Evolutionary conservation across 2,329 filamentous ascomycete species (phyloP).

Genomic region (Plenodomus biglobosus): DNA sequence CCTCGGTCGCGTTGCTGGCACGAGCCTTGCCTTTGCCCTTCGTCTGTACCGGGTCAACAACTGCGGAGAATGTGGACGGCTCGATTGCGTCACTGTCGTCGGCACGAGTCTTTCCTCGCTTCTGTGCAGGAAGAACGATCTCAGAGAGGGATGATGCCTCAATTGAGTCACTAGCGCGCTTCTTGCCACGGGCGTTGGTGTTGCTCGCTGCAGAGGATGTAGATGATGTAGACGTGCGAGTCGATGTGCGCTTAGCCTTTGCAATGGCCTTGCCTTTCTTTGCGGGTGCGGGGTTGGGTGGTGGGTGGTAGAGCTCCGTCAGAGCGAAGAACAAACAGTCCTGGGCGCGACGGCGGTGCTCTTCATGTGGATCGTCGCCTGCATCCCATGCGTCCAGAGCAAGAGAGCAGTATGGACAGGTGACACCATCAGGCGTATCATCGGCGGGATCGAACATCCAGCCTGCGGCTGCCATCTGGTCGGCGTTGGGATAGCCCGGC

Average conservation of each 20-base stretch:
- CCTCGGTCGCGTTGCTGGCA: background rate
- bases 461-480: slow-evolving; percentile 85
- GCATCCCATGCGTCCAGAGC: slow-evolving; percentile 94
- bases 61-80: background rate
- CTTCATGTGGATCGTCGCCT: slow-evolving; percentile 86
- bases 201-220: slow-evolving; percentile 15
- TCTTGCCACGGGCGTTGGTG: slow-evolving; percentile 17
- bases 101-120: slow-evolving; percentile 19
- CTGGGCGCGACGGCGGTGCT: slow-evolving; percentile 78
- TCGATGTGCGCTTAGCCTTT: slow-evolving; percentile 32
- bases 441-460: slow-evolving; percentile 89
- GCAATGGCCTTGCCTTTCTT: slow-evolving; percentile 27
- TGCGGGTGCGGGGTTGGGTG: slow-evolving; percentile 21
- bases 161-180: slow-evolving; percentile 19
- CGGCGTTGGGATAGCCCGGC: slow-evolving; percentile 43
- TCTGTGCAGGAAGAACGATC: background rate
- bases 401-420: slow-evolving; percentile 86
- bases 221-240: slow-evolving; percentile 17
- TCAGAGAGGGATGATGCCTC: slow-evolving; percentile 5
- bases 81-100: slow-evolving; percentile 16
- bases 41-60: background rate
- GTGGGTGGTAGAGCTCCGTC: slow-evolving; percentile 54
- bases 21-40: background rate
- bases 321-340: slow-evolving; percentile 82
- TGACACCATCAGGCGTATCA: slow-evolving; percentile 85